A percentile compares a stretch with the other conserved stretches of the same genome.
Conservation (phyloP, 1,284 basidiomycete genomes). For the Ceraceosorus bombacis region DNA sequence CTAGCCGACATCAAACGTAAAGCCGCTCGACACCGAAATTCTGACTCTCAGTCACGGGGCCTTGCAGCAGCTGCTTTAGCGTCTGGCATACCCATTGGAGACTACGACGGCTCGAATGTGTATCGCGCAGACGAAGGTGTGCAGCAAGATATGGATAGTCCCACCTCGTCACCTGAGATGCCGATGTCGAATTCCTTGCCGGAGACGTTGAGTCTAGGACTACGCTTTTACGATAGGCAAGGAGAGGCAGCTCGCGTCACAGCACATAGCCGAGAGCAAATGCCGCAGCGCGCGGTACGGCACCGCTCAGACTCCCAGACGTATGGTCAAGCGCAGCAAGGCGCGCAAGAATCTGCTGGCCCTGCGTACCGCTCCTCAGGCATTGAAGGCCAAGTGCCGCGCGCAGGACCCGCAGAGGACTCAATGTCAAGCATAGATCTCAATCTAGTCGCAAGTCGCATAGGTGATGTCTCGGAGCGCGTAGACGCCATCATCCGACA, state of each 20-base stretch:
- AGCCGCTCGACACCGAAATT: slow-evolving; percentile 32
- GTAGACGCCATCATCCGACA: slow-evolving; percentile 42
- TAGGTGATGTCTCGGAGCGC: slow-evolving; percentile 40
- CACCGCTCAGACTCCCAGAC: too few species aligned
- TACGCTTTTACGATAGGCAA: background rate
- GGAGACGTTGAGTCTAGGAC: background rate
- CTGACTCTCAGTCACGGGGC: slow-evolving; percentile 18
- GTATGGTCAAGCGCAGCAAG: too few species aligned
- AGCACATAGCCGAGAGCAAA: too few species aligned
- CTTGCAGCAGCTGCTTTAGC: slow-evolving; percentile 17
- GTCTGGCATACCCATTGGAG: slow-evolving; percentile 10
- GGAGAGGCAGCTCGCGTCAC: too few species aligned
- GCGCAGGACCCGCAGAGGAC: background rate
- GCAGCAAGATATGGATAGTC: background rate
- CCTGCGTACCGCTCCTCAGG: background rate
- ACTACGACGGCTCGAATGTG: slow-evolving; percentile 5
- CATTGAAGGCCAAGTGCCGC: background rate
- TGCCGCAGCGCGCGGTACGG: too few species aligned
- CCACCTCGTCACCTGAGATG: background rate
- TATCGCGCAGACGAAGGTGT: slow-evolving; percentile 3
- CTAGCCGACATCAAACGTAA: slow-evolving; percentile 42
- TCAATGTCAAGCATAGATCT: background rate
- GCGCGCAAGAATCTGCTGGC: too few species aligned
- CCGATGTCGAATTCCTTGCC: background rate
- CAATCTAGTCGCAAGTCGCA: slow-evolving; percentile 7